Conservation (phyloP, 192 early-diverging fungal species). For the Coemansia sp. region DNA sequence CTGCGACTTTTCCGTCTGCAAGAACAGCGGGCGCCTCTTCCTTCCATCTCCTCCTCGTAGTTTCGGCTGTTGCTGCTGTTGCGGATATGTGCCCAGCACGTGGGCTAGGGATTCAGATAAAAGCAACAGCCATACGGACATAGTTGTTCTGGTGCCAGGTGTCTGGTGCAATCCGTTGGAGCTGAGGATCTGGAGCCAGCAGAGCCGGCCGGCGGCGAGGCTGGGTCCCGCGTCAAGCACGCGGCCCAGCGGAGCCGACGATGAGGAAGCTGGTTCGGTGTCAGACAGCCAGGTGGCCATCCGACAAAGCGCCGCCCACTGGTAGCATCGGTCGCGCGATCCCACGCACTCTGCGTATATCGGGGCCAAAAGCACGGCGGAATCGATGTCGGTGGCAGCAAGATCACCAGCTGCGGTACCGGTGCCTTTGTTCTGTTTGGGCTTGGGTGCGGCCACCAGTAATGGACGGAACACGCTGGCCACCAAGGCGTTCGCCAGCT, state of each 20-base stretch:
- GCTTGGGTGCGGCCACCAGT: background rate
- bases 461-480: constrained; percentile 9
- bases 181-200: constrained; percentile 33
- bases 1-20: constrained; percentile 14
- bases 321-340: constrained; percentile 40
- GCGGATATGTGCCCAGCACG: constrained; percentile 16
- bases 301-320: constrained; percentile 44
- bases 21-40: constrained; percentile 12
- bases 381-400: no score
- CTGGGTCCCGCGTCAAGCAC: background rate
- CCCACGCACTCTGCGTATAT: constrained; percentile 14
- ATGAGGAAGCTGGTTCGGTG: background rate
- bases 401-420: no score
- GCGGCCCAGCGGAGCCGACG: constrained; percentile 6
- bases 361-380: no score
- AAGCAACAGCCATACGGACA: constrained; percentile 32
- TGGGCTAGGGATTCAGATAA: constrained; percentile 30
- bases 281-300: constrained; percentile 22
- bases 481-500: constrained; percentile 9
- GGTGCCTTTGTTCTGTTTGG: constrained; percentile 5
- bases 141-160: background rate
- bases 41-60: background rate
- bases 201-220: constrained; percentile 23
- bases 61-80: background rate
- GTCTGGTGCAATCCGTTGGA: no score